phyloP scores from a whole-genome alignment of 768 basidiomycete genomes.

The Lactarius hengduanensis region DNA sequence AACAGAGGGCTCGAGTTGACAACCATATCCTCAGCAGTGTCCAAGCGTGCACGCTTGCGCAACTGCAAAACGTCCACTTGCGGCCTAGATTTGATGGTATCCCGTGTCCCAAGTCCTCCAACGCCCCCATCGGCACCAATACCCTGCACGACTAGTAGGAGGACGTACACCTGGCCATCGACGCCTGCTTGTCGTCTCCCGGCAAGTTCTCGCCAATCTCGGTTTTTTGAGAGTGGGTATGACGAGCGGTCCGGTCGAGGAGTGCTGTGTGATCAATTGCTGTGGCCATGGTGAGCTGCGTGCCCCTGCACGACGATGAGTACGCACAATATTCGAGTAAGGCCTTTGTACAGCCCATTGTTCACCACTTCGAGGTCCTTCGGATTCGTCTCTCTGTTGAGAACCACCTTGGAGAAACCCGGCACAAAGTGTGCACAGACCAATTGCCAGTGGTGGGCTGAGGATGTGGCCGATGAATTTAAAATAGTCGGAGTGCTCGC shows the following conservation, averaged over 20 bases:
- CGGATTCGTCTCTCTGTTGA: no score
- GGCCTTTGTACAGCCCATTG: no score
- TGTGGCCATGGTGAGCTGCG: conserved; percentile 71
- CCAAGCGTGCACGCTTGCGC: conserved; percentile 37
- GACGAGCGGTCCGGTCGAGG: conserved; percentile 63
- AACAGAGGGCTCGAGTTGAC: conserved; percentile 35
- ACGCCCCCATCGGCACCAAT: conserved; percentile 71
- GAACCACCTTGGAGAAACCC: no score
- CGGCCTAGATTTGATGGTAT: conserved; percentile 60
- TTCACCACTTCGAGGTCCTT: no score
- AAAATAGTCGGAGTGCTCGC: no score
- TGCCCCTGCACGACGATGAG: conserved; percentile 38
- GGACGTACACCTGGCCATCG: conserved; percentile 52
- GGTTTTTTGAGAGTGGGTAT: conserved; percentile 82
- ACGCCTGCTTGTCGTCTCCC: conserved; percentile 55
- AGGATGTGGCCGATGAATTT: no score
- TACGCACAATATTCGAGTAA: no score
- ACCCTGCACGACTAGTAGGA: conserved; percentile 49
- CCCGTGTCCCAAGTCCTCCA: conserved; percentile 72
- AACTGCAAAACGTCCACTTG: conserved; percentile 62
- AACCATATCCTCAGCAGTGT: conserved; percentile 29
- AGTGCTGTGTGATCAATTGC: conserved; percentile 42
- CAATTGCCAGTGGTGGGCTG: no score
- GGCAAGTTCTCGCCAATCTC: conserved; percentile 85
- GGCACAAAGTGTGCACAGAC: no score